Base-by-base conservation (phyloP, 2,329 filamentous ascomycete species). In the Fusarium sp. region DNA sequence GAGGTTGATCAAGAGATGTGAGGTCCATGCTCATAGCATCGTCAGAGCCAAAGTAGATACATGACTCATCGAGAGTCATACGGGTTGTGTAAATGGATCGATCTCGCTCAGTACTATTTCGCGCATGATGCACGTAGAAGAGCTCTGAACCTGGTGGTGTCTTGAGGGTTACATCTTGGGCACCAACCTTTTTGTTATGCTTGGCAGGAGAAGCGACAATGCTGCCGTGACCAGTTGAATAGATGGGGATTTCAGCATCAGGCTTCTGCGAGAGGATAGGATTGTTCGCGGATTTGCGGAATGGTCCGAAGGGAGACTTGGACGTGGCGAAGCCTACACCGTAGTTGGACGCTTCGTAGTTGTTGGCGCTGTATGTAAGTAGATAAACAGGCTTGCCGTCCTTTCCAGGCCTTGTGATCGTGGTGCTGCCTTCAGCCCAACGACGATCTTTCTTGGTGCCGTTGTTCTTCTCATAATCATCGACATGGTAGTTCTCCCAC, bases 301-400 rank as follows among this genome's bases (percentile, higher is more conserved):
- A 80, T 1, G 78, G 78, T 0, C 78, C 78, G 16, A 78, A 58
- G 0, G 78, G 78, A 4, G 78, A 78, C 16, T 74, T 59, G 6
- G 78, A 72, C 2, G 76, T 78, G 2, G 78, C 77, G 32, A 78
- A 80, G 7, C 78, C 78, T 18, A 80, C 77, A 14, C 78, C 78
- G 22, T 80, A 80, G 54, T 79, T 79, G n/a, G 78, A 78, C 6
- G 78, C 77, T 57, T 80, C 78, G 27, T 68, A 79, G 67, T 80
- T 79, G 69, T 80, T 80, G 64, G 76, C 71, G 48, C 71, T 73
- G 27, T 73, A 73, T 1, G 70, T 73, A 1, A 73, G 40, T 14
- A 71, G 52, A 42, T 81, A 81, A 10, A 77, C 65, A 7, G 76
- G 67, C 18, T 76, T 71, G 13, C 73, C 74, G 7, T 72, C 34